Base-by-base conservation (phyloP, 1,284 basidiomycete species). In the Neonothopanus nambi region DNA sequence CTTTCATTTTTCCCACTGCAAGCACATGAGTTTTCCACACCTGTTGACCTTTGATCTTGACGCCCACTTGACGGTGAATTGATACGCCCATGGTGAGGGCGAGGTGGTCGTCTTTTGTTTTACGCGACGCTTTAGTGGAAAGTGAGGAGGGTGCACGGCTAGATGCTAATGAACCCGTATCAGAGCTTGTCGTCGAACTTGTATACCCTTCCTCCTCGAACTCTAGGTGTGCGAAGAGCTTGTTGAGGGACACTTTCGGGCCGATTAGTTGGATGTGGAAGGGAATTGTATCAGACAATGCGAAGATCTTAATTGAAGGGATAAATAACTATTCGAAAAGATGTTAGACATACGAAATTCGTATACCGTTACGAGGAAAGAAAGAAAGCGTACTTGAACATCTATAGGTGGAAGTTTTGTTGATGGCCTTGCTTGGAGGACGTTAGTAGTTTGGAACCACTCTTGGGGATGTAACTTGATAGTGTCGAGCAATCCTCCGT, bases 21-120 rank as follows among this genome's bases (percentile, higher is more conserved):
- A 60, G 49, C 17, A 52, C 52, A 5, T 17, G 24, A 12, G 51
- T 55, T 11, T 55, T 37, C 43, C 51, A 55, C 13, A 41, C 40
- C 24, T 43, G 44, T 21, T 49, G 37, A 5, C 52, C 52, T 4
- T 42, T 39, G 11, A 57, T 47, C 17, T 55, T 48, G 20, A 57
- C 54, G 6, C 43, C 30, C 9, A 57, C 51, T 48, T 61, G 59
- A 11, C 59, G 56, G 15, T 55, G 54, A 13, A 61, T 39, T 17
- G 49, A 51, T 7, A 60, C 57, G 20, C 52, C 50, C 13, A 59
- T 37, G 11, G 39, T 36, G 12, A 43, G 30, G 4, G 11, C 21
- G 13, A 33, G 30, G 13, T 33, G 30, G 13, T 33, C 30, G 8
- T 33, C 30, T 33, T 13, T 8, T 33, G 9, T 33, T 13, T 33